Base-by-base conservation (phyloP, 345 rosid species). In the Carallia brachiata region DNA sequence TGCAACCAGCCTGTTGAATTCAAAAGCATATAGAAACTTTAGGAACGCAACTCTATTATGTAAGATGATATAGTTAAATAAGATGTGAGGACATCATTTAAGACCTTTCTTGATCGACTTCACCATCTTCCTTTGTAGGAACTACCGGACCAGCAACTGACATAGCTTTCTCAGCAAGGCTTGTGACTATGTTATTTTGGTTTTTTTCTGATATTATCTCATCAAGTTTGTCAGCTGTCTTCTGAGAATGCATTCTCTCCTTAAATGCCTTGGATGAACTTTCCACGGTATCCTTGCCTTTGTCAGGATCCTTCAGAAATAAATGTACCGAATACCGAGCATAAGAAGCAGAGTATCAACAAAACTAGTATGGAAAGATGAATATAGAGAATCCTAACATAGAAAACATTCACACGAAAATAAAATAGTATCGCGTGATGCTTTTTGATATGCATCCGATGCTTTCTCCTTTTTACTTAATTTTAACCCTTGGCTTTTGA, bases 101-200 rank as follows among this genome's bases (percentile, higher is more conserved):
- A 77, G 66, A 95, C 99, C 96, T 91, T 40, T 90, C 97, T 75
- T 91, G 96, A 85, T 91, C 99, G 71, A 91, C 86, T 86, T 84
- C 93, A 71, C 99, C 99, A 76, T 76, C 91, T 82, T 79, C 95
- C 77, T 85, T 95, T 61, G 92, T 94, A 66, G 98, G 98, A 61
- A 94, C 96, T 53, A 93, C 95, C 55, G 98, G 97, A 81, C 84
- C 84, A 83, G 99, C 97, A 77, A 90, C 88, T 37, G 96, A 90
- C 91, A 94, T 79, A 57, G 92, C 99, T 84, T 88, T 94, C 88
- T 91, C 99, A 34, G 97, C 97, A 73, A 91, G 86, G 86, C 97
- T 90, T 68, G 88, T 73, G 62, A 89, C 90, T 55, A 84, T 52
- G 73, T 77, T 84, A 50, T 68, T 76, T 67, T 80, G 84, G 57